phyloP scores from a whole-genome alignment of 1,139 yeast species.

The Hemisphaericaspora xylanilytica region DNA sequence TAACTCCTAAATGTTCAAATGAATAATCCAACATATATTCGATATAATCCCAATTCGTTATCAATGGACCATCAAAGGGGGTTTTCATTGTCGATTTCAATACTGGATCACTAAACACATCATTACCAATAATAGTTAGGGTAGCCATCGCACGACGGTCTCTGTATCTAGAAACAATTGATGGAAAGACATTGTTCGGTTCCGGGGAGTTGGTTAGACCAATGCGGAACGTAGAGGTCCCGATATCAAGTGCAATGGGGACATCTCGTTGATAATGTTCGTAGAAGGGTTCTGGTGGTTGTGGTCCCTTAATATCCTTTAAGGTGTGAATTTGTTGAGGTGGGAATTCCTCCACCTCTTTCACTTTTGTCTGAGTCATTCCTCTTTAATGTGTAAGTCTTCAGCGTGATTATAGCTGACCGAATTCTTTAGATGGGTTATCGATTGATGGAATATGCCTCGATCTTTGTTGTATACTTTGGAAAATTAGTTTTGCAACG shows the following conservation, averaged over 20 bases:
- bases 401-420: no score
- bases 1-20: conserved; percentile 73
- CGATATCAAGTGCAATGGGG: conserved; percentile 84
- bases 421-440: no score
- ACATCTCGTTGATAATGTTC: conserved; percentile 49
- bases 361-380: conserved; percentile 23
- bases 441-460: no score
- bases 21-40: conserved; percentile 83
- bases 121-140: conserved; percentile 79
- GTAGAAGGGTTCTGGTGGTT: conserved; percentile 50
- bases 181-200: conserved; percentile 71
- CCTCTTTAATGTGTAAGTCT: no score
- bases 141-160: conserved; percentile 69
- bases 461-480: no score
- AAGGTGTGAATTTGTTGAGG: conserved; percentile 53
- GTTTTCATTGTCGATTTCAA: conserved; percentile 67
- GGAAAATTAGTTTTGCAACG: no score
- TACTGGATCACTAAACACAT: conserved; percentile 67
- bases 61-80: conserved; percentile 83
- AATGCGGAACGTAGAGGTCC: conserved; percentile 65
- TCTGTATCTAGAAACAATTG: conserved; percentile 68
- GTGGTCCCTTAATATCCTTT: conserved; percentile 41
- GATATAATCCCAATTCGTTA: conserved; percentile 90
- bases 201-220: conserved; percentile 56
- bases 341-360: conserved; percentile 32